Evolutionary conservation across 164 flowering plant genomes (phyloP).

Genomic region (Warburgia ugandensis): DNA sequence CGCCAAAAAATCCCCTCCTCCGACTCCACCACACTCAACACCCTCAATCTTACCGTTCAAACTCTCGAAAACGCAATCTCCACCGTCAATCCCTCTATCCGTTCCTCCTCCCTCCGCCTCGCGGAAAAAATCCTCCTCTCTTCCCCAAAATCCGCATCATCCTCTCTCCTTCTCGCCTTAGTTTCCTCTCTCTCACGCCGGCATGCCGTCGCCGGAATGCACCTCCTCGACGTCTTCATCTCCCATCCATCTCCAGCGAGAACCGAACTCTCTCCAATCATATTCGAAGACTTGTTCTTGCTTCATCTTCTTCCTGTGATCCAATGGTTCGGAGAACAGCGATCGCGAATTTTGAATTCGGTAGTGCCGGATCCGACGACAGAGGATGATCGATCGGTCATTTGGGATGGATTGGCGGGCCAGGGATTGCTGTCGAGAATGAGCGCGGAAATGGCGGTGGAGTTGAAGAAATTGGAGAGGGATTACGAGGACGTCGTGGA

Average conservation of each 20-base stretch:
- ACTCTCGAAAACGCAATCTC: slow-evolving; percentile 43
- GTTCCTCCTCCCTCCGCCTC: slow-evolving; percentile 39
- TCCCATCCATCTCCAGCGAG: slow-evolving; percentile 45
- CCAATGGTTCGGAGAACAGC: slow-evolving; percentile 34
- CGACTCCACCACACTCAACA: slow-evolving; percentile 18
- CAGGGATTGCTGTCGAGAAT: slow-evolving; percentile 39
- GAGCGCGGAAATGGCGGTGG: slow-evolving; percentile 37
- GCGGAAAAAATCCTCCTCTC: slow-evolving; percentile 44
- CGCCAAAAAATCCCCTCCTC: slow-evolving; percentile 18
- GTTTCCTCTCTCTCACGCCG: slow-evolving; percentile 26
- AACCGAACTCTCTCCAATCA: slow-evolving; percentile 41
- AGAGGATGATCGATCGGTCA: slow-evolving; percentile 6
- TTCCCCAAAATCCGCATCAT: slow-evolving; percentile 18
- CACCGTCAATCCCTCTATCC: slow-evolving; percentile 18
- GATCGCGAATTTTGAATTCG: slow-evolving; percentile 30
- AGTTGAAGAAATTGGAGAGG: slow-evolving; percentile 52
- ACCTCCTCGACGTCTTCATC: slow-evolving; percentile 36
- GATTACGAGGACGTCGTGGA: slow-evolving; percentile 49
- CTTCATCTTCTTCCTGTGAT: slow-evolving; percentile 40
- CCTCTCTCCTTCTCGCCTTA: slow-evolving; percentile 48
- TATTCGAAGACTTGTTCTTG: slow-evolving; percentile 56
- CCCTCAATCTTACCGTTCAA: slow-evolving; percentile 37
- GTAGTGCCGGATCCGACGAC: slow-evolving; percentile 1
- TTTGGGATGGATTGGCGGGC: slow-evolving; percentile 17
- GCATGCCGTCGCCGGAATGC: slow-evolving; percentile 30